Base-by-base conservation (phyloP, 352 stramenopile genomes). In the Phytophthora colocasiae region DNA sequence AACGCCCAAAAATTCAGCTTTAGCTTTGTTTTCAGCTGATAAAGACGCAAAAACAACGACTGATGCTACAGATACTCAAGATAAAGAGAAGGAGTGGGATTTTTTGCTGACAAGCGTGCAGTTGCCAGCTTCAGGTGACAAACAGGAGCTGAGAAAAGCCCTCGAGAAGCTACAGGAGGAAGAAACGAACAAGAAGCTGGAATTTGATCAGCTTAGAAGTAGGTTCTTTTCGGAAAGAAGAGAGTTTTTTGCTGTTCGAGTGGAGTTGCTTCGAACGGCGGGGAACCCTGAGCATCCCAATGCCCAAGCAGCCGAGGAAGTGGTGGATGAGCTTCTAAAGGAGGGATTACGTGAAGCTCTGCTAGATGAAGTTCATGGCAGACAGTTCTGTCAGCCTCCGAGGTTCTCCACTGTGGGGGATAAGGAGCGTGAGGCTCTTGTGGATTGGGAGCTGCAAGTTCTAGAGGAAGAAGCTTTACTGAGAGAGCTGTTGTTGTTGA, bases 331-430 rank as follows among this genome's bases (percentile, higher is more conserved):
- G 46, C 58, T 90, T 22, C 41, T 85, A 3, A 77, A 80, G 22
- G 83, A 92, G 46, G 81, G 83, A 64, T 59, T 92, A 38, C 43
- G 82, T 6, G 78, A 83, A 22, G 78, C 69, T 63, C 64, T 92
- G 12, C 29, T 90, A 11, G 80, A 90, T 5, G 83, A 92, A 36
- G n/a, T 91, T 8, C 54, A 65, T 22, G 78, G 80, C 4, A 75
- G 83, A 11, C 73, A 81, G n/a, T 66, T 69, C 32, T 58, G 66
- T 14, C 40, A 48, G 29, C 69, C 73, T 6, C 81, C 81, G 0
- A 65, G 58, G 15, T 79, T 92, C 31, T 66, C 62, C 14, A 65
- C 69, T 2, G 71, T 83, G 10, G 53, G 76, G 0, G 48, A 41
- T 1, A 59, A 51, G 1, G 60, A 80, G 14, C 66, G 65, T 27